These are phyloP conservation scores for Boletus rufocinnamomeus DNA, from an alignment of 768 basidiomycete genomes.

Conservation along the genomic window DNA sequence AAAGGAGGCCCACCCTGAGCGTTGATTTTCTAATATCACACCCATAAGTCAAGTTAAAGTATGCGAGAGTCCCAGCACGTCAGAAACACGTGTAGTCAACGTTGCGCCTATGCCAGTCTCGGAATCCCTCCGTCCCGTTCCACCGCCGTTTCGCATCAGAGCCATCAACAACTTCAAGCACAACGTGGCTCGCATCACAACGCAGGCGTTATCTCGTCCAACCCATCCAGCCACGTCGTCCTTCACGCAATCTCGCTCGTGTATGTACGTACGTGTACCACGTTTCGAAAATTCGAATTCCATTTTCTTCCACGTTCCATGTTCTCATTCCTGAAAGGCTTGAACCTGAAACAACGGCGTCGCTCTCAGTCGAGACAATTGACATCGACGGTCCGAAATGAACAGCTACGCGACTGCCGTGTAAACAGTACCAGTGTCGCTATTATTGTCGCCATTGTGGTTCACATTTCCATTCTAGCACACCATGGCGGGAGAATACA, in stretches of 20 bases:
- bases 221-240: neutral
- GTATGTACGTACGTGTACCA: neutral
- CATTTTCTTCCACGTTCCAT: neutral
- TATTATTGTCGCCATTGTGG: neutral
- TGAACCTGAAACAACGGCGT: neutral
- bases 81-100: slow-evolving; percentile 23
- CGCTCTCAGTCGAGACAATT: neutral
- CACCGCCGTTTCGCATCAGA: slow-evolving; percentile 1
- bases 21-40: neutral
- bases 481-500: neutral
- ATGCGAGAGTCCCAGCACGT: slow-evolving; percentile 9
- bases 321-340: neutral
- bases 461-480: neutral
- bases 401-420: neutral
- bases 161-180: neutral
- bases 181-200: slow-evolving; percentile 5
- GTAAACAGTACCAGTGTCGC: neutral
- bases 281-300: neutral
- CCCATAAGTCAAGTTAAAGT: neutral
- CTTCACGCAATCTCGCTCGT: neutral
- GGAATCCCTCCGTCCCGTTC: neutral
- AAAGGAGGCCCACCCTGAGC: neutral
- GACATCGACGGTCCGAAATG: neutral
- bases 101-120: slow-evolving; percentile 7
- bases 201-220: neutral